A percentile compares a stretch with the other conserved stretches of the same genome.
Conservation (phyloP, 139 green algal species). For the Chlorella sp. region DNA sequence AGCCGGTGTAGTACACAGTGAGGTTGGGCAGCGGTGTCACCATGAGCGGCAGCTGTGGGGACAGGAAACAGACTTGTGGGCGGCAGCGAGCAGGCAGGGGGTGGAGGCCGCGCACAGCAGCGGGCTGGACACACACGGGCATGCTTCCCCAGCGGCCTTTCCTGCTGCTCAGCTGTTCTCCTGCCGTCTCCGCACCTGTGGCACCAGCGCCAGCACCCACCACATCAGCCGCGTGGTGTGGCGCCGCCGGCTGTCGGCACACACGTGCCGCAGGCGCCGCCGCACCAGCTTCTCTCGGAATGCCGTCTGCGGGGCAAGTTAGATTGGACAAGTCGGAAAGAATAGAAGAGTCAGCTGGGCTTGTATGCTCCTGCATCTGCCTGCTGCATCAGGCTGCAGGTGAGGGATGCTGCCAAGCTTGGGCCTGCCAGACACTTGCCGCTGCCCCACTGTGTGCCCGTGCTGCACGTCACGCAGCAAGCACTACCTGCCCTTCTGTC, state of each 20-base stretch:
- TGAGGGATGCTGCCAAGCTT: too few relatives aligned
- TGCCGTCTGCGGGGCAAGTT: constrained; percentile 53
- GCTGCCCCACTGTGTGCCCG: too few relatives aligned
- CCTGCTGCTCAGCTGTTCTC: not conserved
- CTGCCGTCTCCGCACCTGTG: constrained; percentile 46
- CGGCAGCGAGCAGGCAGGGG: not conserved
- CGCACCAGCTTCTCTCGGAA: constrained; percentile 61
- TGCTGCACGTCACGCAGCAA: too few relatives aligned
- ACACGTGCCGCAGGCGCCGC: constrained; percentile 62
- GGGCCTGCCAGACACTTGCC: too few relatives aligned
- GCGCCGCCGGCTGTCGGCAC: constrained; percentile 22
- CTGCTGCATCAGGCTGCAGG: too few relatives aligned
- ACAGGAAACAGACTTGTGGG: not conserved
- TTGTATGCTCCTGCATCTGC: too few relatives aligned
- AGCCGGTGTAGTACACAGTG: constrained; percentile 78
- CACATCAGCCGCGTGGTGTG: constrained; percentile 47
- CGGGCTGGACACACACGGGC: too few relatives aligned
- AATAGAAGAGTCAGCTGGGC: too few relatives aligned
- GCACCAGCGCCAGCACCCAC: constrained; percentile 48
- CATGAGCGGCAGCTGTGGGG: constrained; percentile 53
- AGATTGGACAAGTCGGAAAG: too few relatives aligned
- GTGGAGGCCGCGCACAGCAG: not conserved
- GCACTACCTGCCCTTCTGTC: too few relatives aligned
- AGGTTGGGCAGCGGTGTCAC: constrained; percentile 77
- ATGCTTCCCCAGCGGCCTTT: too few relatives aligned